These are phyloP conservation scores for Carex scoparia DNA, from an alignment of 176 grass and related monocot genomes.

Conservation along the genomic window DNA sequence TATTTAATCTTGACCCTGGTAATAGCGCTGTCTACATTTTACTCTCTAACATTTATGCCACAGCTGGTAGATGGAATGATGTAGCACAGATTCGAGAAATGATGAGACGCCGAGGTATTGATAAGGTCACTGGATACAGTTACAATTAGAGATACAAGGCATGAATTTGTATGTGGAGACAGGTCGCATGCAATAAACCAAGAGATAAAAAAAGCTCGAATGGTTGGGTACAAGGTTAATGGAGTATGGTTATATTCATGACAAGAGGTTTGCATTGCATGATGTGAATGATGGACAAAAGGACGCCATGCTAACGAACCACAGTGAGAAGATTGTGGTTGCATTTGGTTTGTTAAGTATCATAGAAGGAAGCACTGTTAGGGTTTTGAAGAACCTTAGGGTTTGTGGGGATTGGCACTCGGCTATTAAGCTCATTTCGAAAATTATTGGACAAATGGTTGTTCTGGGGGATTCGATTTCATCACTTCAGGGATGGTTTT, in stretches of 20 bases:
- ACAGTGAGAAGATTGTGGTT: constrained; percentile 47
- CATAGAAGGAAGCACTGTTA: constrained; percentile 38
- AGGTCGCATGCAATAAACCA: constrained; percentile 33
- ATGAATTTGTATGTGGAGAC: constrained; percentile 53
- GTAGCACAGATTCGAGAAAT: constrained; percentile 35
- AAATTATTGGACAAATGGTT: constrained; percentile 35
- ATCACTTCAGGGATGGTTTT: constrained; percentile 43
- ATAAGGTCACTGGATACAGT: constrained; percentile 41
- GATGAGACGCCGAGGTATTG: constrained; percentile 37
- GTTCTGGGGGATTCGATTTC: constrained; percentile 46
- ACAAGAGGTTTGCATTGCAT: constrained; percentile 46
- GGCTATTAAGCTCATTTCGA: constrained; percentile 41
- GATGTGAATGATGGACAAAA: constrained; percentile 52
- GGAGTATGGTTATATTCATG: constrained; percentile 38
- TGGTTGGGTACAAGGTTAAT: constrained; percentile 38
- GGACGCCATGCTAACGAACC: constrained; percentile 31
- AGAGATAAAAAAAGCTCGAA: constrained; percentile 47
- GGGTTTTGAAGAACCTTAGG: constrained; percentile 55
- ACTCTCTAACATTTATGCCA: constrained; percentile 50
- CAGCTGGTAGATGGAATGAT: constrained; percentile 41
- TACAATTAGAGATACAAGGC: constrained; percentile 31
- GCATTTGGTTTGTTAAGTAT: constrained; percentile 39
- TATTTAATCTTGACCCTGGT: constrained; percentile 32
- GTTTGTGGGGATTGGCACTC: constrained; percentile 41
- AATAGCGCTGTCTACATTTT: constrained; percentile 44